Evolutionary conservation across 1,284 basidiomycete species (phyloP).

Genomic region (Takashimella koratensis): DNA sequence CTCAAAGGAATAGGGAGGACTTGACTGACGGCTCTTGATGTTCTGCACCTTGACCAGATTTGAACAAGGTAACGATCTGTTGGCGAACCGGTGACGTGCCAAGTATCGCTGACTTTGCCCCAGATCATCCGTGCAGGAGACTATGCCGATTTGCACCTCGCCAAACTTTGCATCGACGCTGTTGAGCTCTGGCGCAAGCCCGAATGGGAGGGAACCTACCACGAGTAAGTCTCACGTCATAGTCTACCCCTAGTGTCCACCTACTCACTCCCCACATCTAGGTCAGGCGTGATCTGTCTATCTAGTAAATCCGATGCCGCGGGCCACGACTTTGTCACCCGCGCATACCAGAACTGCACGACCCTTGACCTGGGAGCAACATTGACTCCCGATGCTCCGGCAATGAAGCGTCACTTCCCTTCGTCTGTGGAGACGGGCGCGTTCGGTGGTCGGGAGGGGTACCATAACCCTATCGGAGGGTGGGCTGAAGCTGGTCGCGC

Average conservation of each 20-base stretch:
- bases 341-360: conserved; percentile 34
- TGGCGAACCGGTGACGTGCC: neutral
- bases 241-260: neutral
- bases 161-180: conserved; percentile 44
- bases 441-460: conserved; percentile 53
- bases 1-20: neutral
- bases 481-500: conserved; percentile 80
- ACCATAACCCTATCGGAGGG: conserved; percentile 72
- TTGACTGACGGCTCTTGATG: no score
- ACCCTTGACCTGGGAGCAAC: conserved; percentile 27
- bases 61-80: conserved; percentile 43
- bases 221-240: conserved; percentile 60
- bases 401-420: conserved; percentile 25
- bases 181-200: conserved; percentile 46
- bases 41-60: no score
- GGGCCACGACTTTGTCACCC: conserved; percentile 33
- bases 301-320: conserved; percentile 17
- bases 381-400: conserved; percentile 13
- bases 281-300: conserved; percentile 42
- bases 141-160: conserved; percentile 41
- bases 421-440: conserved; percentile 18
- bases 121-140: conserved; percentile 48
- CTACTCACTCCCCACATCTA: conserved; percentile 5
- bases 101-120: no score
- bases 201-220: conserved; percentile 70